A percentile compares a stretch with the other conserved stretches of the same genome.
Evolutionary conservation across 164 flowering plant genomes (phyloP).

Genomic region (Cinnamomum chago): DNA sequence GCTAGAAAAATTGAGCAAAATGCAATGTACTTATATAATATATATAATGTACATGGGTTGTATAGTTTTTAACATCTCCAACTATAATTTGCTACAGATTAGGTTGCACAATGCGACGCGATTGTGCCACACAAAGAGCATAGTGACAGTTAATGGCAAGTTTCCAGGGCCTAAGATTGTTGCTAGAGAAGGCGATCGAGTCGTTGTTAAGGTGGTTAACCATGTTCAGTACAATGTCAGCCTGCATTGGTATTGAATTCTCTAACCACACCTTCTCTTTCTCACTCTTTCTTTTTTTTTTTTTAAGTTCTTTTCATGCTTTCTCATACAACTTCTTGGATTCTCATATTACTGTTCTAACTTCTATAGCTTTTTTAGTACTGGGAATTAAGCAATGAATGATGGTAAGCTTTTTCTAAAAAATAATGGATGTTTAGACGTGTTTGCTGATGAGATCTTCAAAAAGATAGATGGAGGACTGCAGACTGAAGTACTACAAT

Average conservation of each 20-base stretch:
- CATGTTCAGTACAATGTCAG: constrained; percentile 28
- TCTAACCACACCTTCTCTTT: background rate
- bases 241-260: constrained; percentile 29
- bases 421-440: no score
- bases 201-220: constrained; percentile 29
- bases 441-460: no score
- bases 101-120: constrained; percentile 18
- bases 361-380: no score
- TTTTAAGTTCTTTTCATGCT: no score
- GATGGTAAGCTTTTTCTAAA: no score
- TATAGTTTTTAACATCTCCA: background rate
- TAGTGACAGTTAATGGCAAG: constrained; percentile 23
- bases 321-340: no score
- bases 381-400: no score
- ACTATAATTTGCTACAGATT: constrained; percentile 1
- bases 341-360: no score
- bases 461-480: no score
- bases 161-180: constrained; percentile 27
- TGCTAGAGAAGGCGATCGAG: constrained; percentile 37
- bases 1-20: background rate
- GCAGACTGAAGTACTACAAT: no score
- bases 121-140: constrained; percentile 34
- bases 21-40: background rate
- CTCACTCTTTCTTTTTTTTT: no score
- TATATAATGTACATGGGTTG: no score